These are phyloP conservation scores for Circinella umbellata DNA, from an alignment of 371 early-diverging fungal species.

Conservation along the genomic window DNA sequence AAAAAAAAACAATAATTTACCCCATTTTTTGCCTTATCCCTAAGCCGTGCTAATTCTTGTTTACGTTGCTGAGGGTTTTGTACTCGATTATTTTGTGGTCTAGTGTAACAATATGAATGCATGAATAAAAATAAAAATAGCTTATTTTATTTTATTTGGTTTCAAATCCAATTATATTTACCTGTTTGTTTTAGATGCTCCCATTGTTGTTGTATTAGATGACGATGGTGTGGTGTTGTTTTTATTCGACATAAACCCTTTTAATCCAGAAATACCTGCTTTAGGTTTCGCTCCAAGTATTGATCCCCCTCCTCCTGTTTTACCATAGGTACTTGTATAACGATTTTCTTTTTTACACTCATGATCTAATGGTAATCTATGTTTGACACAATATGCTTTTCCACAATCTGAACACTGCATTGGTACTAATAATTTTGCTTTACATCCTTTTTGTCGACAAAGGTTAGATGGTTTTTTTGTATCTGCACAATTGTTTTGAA, in stretches of 20 bases:
- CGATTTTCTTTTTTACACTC: conserved; percentile 34
- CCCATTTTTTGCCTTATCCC: conserved; percentile 35
- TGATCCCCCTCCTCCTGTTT: background rate
- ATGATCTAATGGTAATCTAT: conserved; percentile 67
- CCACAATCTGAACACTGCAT: conserved; percentile 62
- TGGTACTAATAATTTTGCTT: conserved; percentile 60
- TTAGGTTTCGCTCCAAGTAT: background rate
- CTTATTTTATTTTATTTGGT: background rate
- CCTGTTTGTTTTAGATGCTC: background rate
- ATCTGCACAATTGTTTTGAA: conserved; percentile 62
- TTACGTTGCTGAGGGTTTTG: conserved; percentile 21
- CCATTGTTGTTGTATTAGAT: background rate
- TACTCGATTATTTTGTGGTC: background rate
- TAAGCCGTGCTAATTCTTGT: conserved; percentile 36
- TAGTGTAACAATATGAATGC: background rate
- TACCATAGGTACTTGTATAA: background rate
- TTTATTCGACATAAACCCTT: background rate
- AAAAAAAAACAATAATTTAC: conserved; percentile 15
- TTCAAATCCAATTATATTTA: background rate
- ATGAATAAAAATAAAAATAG: background rate
- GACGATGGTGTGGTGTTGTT: background rate
- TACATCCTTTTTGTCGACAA: conserved; percentile 60
- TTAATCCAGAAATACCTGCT: background rate
- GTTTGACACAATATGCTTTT: conserved; percentile 67
- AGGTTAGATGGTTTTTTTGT: conserved; percentile 54